Conservation (phyloP, 352 stramenopile species). For the Pythium dissimile region DNA sequence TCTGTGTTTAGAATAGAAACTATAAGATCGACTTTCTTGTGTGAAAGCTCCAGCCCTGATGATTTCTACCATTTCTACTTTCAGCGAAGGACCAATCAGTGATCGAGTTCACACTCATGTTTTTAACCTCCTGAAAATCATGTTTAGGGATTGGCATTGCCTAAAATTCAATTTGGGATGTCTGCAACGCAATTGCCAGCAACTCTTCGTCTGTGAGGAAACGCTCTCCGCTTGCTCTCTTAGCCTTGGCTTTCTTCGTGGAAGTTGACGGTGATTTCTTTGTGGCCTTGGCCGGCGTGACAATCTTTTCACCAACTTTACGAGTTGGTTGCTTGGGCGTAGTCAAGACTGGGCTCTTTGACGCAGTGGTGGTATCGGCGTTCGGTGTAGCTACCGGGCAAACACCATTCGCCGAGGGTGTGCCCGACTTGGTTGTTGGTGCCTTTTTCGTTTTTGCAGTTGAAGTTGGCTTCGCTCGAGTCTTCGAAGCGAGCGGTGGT, state of each 20-base stretch:
- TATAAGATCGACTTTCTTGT: too few species aligned
- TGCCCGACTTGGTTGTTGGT: not conserved
- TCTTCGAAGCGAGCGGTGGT: not conserved
- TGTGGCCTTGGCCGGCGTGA: not conserved
- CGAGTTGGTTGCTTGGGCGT: not conserved
- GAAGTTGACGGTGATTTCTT: constrained; percentile 8
- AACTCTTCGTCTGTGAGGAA: constrained; percentile 26
- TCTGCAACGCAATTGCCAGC: constrained; percentile 22
- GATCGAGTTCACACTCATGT: not conserved
- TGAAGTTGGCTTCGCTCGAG: not conserved
- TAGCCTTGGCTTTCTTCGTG: constrained; percentile 18
- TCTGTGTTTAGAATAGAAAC: too few species aligned
- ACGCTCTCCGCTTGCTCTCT: constrained; percentile 10
- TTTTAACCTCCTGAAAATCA: not conserved
- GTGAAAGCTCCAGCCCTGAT: too few species aligned
- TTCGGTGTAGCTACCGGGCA: too few species aligned
- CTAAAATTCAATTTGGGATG: constrained; percentile 30
- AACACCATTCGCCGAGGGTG: too few species aligned
- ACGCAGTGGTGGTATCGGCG: not conserved
- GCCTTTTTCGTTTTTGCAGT: constrained; percentile 9
- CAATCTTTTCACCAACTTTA: not conserved
- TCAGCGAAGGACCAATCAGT: not conserved
- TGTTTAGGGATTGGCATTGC: not conserved
- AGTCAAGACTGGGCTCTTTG: not conserved
- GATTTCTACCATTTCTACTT: too few species aligned